Evolutionary conservation across 2,329 filamentous ascomycete species (phyloP).

Genomic region (Cladosporium sp.): DNA sequence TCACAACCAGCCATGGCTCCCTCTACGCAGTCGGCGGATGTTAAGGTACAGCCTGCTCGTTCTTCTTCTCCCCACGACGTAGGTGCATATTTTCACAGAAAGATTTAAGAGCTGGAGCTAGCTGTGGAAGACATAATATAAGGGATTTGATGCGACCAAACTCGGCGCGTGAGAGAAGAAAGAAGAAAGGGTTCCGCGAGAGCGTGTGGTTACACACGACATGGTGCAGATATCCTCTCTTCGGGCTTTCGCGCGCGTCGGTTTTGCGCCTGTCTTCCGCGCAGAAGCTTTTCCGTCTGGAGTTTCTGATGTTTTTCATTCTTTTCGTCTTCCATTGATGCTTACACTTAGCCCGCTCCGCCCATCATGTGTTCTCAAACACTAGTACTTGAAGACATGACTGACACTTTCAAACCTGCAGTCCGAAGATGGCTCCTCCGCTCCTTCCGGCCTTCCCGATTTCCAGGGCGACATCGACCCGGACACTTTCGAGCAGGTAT

Average conservation of each 20-base stretch:
- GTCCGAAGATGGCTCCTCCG: constrained; percentile 46
- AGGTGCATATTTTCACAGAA: constrained; percentile 10
- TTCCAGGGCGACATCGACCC: constrained; percentile 75
- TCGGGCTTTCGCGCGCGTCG: neutral
- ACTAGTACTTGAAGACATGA: neutral
- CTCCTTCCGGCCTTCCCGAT: constrained; percentile 54
- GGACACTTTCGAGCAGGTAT: constrained; percentile 71
- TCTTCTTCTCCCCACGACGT: constrained; percentile 13
- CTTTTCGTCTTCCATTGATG: neutral
- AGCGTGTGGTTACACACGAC: too few relatives aligned
- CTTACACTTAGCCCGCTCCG: neutral
- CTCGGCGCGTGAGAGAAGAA: too few relatives aligned
- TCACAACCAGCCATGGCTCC: constrained; percentile 20
- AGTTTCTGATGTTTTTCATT: too few relatives aligned
- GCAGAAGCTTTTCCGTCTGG: neutral
- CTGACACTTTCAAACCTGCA: constrained; percentile 17
- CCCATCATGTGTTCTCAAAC: neutral
- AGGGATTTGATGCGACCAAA: too few relatives aligned
- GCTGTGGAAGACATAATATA: too few relatives aligned
- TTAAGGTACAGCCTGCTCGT: constrained; percentile 22
- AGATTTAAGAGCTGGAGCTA: neutral
- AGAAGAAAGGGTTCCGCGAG: too few relatives aligned
- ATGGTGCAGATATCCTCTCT: too few relatives aligned
- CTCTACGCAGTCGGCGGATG: constrained; percentile 18
- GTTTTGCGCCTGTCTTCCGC: neutral